Evolutionary conservation across 2,329 filamentous ascomycete genomes (phyloP).

Genomic region (Phaeoacremonium minimum): DNA sequence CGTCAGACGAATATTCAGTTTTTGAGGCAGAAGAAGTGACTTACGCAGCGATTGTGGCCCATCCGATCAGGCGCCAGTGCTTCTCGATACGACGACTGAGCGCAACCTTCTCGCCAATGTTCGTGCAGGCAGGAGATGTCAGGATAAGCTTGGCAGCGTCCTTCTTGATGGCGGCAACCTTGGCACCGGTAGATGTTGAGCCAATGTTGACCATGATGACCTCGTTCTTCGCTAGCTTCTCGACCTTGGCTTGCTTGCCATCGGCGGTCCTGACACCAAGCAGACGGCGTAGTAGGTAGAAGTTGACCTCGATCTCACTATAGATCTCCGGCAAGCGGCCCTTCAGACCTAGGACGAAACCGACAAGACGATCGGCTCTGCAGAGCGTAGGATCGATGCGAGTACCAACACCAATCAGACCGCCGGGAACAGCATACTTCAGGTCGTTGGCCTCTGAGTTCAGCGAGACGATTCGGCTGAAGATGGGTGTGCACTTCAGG

Average conservation of each 20-base stretch:
- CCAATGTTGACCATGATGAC: conserved; percentile 99
- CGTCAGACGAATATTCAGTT: too few relatives aligned
- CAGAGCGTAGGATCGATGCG: conserved; percentile 96
- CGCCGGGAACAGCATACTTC: conserved; percentile 96
- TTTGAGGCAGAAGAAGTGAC: too few relatives aligned
- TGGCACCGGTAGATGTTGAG: conserved; percentile 93
- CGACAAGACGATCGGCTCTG: conserved; percentile 97
- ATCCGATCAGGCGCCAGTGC: conserved; percentile 95
- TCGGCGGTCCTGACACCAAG: conserved; percentile 97
- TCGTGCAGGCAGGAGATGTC: conserved; percentile 92
- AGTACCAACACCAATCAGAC: conserved; percentile 96
- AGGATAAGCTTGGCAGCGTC: conserved; percentile 94
- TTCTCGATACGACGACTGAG: conserved; percentile 96
- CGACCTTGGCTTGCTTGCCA: conserved; percentile 98
- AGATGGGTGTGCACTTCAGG: conserved; percentile 95
- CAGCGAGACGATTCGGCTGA: conserved; percentile 88
- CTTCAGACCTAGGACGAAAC: conserved; percentile 93
- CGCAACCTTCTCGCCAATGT: conserved; percentile 97
- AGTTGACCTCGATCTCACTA: conserved; percentile 98
- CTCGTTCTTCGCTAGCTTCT: conserved; percentile 97
- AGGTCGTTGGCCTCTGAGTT: conserved; percentile 98
- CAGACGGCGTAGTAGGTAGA: conserved; percentile 91
- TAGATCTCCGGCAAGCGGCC: conserved; percentile 94
- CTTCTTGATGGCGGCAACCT: conserved; percentile 94
- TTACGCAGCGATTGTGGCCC: conserved; percentile 75